Percentiles rank a stretch among this genome's conserved stretches.
These are phyloP conservation scores for Bombardia bombarda DNA, from an alignment of 495 filamentous ascomycete genomes.

Conservation along the genomic window DNA sequence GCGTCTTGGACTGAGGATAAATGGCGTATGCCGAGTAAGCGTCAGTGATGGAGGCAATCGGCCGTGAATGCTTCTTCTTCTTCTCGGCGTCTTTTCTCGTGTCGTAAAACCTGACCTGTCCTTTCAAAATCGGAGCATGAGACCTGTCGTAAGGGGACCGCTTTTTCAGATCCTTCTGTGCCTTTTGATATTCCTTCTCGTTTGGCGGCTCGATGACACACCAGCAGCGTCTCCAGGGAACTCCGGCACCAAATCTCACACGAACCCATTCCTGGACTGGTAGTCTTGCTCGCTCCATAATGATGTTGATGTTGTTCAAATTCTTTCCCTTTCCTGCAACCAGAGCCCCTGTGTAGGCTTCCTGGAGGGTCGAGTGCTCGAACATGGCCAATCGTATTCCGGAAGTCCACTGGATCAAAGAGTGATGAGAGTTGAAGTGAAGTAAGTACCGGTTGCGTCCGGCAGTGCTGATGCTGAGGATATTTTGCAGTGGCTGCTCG, in stretches of 20 bases:
- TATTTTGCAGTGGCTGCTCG: conserved; percentile 77
- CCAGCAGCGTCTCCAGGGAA: conserved; percentile 94
- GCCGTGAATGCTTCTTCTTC: conserved; percentile 73
- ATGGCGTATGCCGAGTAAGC: conserved; percentile 91
- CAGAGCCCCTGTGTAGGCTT: conserved; percentile 92
- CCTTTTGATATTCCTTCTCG: conserved; percentile 81
- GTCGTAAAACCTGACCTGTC: conserved; percentile 91
- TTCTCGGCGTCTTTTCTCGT: conserved; percentile 61
- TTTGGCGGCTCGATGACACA: conserved; percentile 88
- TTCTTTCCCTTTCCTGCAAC: conserved; percentile 89
- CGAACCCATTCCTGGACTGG: conserved; percentile 89
- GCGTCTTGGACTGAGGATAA: conserved; percentile 84
- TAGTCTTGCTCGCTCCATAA: conserved; percentile 70
- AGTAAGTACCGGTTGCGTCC: conserved; percentile 91
- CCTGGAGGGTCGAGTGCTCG: conserved; percentile 86
- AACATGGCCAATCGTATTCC: conserved; percentile 92
- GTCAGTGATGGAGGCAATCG: conserved; percentile 85
- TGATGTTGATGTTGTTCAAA: conserved; percentile 77
- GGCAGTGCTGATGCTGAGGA: conserved; percentile 89
- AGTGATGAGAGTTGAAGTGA: conserved; percentile 92
- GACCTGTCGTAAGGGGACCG: conserved; percentile 72
- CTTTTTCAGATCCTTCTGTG: conserved; percentile 79
- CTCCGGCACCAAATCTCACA: conserved; percentile 92
- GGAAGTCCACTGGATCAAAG: conserved; percentile 91
- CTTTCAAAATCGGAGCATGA: conserved; percentile 57